Evolutionary conservation across 352 stramenopile genomes (phyloP).

Genomic region (Globisporangium spiculum): DNA sequence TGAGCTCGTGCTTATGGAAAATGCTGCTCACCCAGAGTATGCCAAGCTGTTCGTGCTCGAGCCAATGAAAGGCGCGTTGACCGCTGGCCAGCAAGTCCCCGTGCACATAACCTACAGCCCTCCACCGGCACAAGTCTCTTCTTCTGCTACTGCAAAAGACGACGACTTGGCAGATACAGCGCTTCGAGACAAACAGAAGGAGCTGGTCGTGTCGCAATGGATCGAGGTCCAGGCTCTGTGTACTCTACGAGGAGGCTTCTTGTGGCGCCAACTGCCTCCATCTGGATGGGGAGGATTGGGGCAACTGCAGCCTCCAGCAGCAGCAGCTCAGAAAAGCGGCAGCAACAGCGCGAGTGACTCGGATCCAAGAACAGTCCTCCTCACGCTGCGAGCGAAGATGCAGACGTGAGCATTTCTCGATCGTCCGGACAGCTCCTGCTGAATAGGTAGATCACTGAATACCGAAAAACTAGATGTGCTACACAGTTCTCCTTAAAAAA

Average conservation of each 20-base stretch:
- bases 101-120: slow-evolving; percentile 59
- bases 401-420: neutral
- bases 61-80: slow-evolving; percentile 59
- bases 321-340: neutral
- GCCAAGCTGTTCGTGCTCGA: slow-evolving; percentile 66
- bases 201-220: slow-evolving; percentile 37
- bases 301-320: neutral
- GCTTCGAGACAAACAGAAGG: slow-evolving; percentile 17
- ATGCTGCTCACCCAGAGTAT: slow-evolving; percentile 31
- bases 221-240: slow-evolving; percentile 41
- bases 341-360: neutral
- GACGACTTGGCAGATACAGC: slow-evolving; percentile 1
- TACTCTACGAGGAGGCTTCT: slow-evolving; percentile 33
- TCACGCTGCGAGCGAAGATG: slow-evolving; percentile 14
- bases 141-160: neutral
- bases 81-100: slow-evolving; percentile 45
- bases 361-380: slow-evolving; percentile 4
- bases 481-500: too few species aligned
- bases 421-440: too few species aligned
- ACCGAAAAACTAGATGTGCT: too few species aligned
- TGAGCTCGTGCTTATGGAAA: slow-evolving; percentile 56
- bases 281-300: neutral
- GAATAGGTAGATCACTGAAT: too few species aligned
- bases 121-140: neutral
- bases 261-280: slow-evolving; percentile 28